These are phyloP conservation scores for Cystobasidium sp. DNA, from an alignment of 1,284 basidiomycete genomes.

Conservation along the genomic window DNA sequence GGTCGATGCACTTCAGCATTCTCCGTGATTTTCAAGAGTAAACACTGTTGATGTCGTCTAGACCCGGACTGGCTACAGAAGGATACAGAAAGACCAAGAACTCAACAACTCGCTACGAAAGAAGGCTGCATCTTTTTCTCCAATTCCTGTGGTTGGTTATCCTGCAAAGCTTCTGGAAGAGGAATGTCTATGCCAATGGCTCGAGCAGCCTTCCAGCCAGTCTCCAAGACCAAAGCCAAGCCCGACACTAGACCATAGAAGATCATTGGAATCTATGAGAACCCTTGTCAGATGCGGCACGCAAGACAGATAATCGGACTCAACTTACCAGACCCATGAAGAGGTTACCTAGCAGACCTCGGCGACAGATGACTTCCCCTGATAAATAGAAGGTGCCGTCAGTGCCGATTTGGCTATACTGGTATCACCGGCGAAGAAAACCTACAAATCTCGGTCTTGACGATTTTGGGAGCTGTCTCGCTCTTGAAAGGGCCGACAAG, in stretches of 20 bases:
- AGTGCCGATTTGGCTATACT: too few species aligned
- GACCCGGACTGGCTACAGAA: too few species aligned
- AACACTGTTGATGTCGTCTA: too few species aligned
- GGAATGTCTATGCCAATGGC: conserved; percentile 33
- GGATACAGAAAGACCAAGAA: too few species aligned
- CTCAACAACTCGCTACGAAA: background rate
- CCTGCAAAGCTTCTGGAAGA: conserved; percentile 23
- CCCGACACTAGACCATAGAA: conserved; percentile 60
- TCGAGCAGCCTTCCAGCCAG: conserved; percentile 47
- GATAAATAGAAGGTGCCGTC: background rate
- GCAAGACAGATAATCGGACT: background rate
- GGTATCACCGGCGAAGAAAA: too few species aligned
- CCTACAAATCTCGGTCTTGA: conserved; percentile 65
- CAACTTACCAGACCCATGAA: conserved; percentile 64
- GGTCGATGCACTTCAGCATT: background rate
- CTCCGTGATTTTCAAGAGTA: too few species aligned
- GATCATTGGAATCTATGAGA: conserved; percentile 54
- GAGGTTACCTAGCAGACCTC: conserved; percentile 66
- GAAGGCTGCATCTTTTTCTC: background rate
- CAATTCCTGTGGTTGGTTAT: background rate
- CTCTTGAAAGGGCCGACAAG: conserved; percentile 65
- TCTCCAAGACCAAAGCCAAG: conserved; percentile 54
- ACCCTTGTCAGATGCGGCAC: conserved; percentile 20
- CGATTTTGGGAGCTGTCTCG: conserved; percentile 59
- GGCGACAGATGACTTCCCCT: conserved; percentile 65